Evolutionary conservation across 164 flowering plant genomes (phyloP).

Genomic region (Saururus chinensis): DNA sequence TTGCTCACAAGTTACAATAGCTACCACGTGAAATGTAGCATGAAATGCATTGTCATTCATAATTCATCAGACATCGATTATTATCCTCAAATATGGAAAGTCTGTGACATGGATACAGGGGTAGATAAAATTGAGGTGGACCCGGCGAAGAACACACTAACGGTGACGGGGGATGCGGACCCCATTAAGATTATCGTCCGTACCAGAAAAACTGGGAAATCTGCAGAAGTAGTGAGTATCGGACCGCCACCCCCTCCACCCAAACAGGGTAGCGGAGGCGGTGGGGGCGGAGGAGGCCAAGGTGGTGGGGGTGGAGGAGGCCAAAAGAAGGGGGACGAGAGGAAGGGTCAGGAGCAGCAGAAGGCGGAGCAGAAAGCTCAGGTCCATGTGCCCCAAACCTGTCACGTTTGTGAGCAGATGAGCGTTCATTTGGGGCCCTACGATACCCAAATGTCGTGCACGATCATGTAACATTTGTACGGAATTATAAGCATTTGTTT

Average conservation of each 20-base stretch:
- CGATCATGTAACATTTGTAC: background rate
- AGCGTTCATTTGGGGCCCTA: slow-evolving; percentile 8
- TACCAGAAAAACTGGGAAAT: slow-evolving; percentile 38
- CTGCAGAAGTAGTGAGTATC: slow-evolving; percentile 34
- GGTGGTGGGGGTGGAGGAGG: too few species aligned
- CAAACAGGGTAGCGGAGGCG: slow-evolving; percentile 16
- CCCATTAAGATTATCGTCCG: slow-evolving; percentile 36
- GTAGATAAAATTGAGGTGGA: slow-evolving; percentile 54
- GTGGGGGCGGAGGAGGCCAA: background rate
- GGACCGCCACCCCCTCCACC: slow-evolving; percentile 60
- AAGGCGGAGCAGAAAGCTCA: slow-evolving; percentile 8
- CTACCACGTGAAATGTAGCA: too few species aligned
- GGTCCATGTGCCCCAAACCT: slow-evolving; percentile 8
- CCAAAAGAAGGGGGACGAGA: slow-evolving; percentile 25
- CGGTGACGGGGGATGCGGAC: slow-evolving; percentile 56
- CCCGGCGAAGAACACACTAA: slow-evolving; percentile 38
- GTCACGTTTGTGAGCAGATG: slow-evolving; percentile 15
- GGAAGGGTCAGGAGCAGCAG: slow-evolving; percentile 23
- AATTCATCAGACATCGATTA: background rate
- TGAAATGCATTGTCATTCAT: too few species aligned
- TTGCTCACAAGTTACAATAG: too few species aligned
- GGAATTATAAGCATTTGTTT: too few species aligned
- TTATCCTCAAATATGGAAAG: background rate
- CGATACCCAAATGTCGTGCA: slow-evolving; percentile 9
- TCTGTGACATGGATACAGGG: slow-evolving; percentile 21